These are phyloP conservation scores for Cajanus cajan DNA, from an alignment of 306 rosid genomes.

Conservation along the genomic window DNA sequence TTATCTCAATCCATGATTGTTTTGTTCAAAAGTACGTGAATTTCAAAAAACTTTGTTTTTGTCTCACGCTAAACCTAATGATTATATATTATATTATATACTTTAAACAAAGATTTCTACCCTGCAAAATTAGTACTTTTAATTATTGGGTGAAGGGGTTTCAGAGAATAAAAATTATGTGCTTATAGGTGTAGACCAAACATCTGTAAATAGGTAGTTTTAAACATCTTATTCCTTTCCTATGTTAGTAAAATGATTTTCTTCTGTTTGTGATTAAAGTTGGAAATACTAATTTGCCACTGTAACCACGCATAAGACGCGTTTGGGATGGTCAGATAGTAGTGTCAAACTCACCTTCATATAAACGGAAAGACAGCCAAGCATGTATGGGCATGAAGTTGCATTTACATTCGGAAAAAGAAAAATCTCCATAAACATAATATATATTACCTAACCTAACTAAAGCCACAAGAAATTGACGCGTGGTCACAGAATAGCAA, in stretches of 20 bases:
- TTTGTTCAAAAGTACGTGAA: neutral
- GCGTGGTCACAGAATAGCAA: conserved; percentile 4
- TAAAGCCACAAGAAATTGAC: conserved; percentile 14
- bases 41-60: neutral
- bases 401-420: conserved; percentile 14
- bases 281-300: neutral
- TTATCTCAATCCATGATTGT: conserved; percentile 12
- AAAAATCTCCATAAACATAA: neutral
- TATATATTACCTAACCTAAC: conserved; percentile 24
- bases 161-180: neutral
- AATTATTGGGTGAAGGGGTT: neutral
- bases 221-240: neutral
- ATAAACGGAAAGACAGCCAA: conserved; percentile 34
- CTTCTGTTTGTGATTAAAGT: neutral
- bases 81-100: neutral
- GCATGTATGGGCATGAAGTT: conserved; percentile 19
- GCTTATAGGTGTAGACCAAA: neutral
- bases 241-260: neutral
- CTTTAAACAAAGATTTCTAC: neutral
- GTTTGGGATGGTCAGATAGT: neutral
- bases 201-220: neutral
- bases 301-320: neutral
- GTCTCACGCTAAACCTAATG: neutral
- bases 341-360: conserved; percentile 22
- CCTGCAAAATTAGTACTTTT: neutral